These are phyloP conservation scores for Flaveria bidentis DNA, from an alignment of 129 eudicot species.

Conservation along the genomic window DNA sequence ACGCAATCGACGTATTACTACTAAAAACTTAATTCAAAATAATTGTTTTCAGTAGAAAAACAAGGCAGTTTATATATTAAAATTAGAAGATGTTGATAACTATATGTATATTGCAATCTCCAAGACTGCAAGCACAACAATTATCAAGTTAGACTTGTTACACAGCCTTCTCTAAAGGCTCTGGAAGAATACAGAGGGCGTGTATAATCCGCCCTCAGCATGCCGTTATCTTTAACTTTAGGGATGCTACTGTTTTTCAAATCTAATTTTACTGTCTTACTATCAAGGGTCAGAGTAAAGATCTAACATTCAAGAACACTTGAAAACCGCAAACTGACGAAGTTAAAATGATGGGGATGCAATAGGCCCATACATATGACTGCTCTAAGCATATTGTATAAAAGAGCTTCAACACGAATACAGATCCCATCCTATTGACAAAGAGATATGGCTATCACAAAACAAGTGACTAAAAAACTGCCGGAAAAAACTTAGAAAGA, in stretches of 20 bases:
- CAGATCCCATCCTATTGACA: too few relatives aligned
- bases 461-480: too few relatives aligned
- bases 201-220: not conserved
- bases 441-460: too few relatives aligned
- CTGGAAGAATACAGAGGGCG: not conserved
- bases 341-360: not conserved
- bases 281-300: not conserved
- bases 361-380: not conserved
- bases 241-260: not conserved
- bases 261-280: not conserved
- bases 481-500: too few relatives aligned
- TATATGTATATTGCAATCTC: not conserved
- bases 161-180: not conserved
- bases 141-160: not conserved
- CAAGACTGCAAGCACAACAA: slow-evolving; percentile 10
- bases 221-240: not conserved
- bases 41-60: not conserved
- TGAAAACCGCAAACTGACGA: not conserved
- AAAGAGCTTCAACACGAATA: not conserved
- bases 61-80: not conserved
- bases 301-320: not conserved
- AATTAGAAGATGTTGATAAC: not conserved
- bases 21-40: not conserved
- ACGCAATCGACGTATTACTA: not conserved
- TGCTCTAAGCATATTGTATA: not conserved